Evolutionary conservation across 169 alveolate genomes (phyloP).

Genomic region (Neospora caninum): DNA sequence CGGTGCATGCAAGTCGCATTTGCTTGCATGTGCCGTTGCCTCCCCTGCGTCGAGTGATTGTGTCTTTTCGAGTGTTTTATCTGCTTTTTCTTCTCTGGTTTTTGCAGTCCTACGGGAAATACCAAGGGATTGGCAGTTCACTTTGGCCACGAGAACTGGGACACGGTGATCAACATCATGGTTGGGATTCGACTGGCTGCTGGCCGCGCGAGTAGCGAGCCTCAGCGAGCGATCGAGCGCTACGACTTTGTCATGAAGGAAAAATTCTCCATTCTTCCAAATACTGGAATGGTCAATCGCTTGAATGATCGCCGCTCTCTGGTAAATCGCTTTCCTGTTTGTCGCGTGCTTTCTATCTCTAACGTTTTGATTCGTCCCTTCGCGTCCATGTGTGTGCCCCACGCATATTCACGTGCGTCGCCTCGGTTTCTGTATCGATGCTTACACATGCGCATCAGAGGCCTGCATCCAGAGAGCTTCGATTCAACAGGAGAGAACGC

Average conservation of each 20-base stretch:
- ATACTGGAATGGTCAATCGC: constrained; percentile 58
- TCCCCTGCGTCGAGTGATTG: background rate
- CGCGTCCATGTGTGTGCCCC: no score
- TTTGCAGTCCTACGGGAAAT: constrained; percentile 26
- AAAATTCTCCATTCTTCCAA: constrained; percentile 72
- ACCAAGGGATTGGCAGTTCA: constrained; percentile 76
- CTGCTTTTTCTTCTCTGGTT: background rate
- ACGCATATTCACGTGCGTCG: no score
- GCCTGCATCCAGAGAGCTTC: no score
- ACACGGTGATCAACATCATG: constrained; percentile 73
- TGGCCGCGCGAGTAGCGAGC: constrained; percentile 67
- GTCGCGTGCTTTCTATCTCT: no score
- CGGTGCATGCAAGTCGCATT: no score
- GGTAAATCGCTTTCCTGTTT: background rate
- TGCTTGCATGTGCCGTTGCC: background rate
- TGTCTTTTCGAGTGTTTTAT: background rate
- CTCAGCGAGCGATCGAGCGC: constrained; percentile 67
- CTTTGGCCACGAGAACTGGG: constrained; percentile 77
- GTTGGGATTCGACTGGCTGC: constrained; percentile 75
- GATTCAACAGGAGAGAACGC: no score
- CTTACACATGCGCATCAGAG: no score
- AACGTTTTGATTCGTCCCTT: no score
- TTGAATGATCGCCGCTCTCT: background rate
- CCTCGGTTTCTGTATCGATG: no score
- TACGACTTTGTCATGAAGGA: constrained; percentile 74